Conservation (phyloP, 106 monocot genomes). For the Phalaenopsis equestris region DNA sequence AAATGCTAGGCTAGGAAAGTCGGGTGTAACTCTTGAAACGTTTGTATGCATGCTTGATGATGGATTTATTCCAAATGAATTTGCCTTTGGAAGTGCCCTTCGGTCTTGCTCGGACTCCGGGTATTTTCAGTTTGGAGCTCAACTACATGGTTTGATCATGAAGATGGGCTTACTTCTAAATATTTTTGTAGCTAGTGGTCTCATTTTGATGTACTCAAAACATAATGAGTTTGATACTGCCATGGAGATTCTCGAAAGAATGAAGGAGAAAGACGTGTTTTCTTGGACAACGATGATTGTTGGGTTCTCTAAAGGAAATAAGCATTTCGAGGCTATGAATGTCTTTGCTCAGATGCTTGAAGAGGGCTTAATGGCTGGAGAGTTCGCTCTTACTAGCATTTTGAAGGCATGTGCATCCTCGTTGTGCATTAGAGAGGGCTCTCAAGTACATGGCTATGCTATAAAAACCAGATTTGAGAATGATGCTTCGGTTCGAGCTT, state of each 20-base stretch:
- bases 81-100: background rate
- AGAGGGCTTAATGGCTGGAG: conserved; percentile 17
- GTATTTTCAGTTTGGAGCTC: background rate
- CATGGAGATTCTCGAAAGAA: conserved; percentile 14
- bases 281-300: conserved; percentile 48
- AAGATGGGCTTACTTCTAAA: background rate
- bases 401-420: conserved; percentile 27
- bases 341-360: conserved; percentile 39
- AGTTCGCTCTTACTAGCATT: conserved; percentile 19
- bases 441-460: conserved; percentile 23
- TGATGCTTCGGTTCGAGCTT: conserved; percentile 40
- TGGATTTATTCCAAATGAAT: background rate
- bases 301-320: conserved; percentile 32
- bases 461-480: conserved; percentile 2
- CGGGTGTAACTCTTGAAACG: conserved; percentile 7
- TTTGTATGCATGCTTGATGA: background rate
- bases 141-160: background rate
- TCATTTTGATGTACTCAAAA: background rate
- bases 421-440: conserved; percentile 1
- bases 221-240: conserved; percentile 14
- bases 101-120: background rate
- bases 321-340: conserved; percentile 15
- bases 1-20: conserved; percentile 13
- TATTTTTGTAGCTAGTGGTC: background rate
- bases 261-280: conserved; percentile 19